These are phyloP conservation scores for Solanum neorickii DNA, from an alignment of 257 asterid species.

Conservation along the genomic window DNA sequence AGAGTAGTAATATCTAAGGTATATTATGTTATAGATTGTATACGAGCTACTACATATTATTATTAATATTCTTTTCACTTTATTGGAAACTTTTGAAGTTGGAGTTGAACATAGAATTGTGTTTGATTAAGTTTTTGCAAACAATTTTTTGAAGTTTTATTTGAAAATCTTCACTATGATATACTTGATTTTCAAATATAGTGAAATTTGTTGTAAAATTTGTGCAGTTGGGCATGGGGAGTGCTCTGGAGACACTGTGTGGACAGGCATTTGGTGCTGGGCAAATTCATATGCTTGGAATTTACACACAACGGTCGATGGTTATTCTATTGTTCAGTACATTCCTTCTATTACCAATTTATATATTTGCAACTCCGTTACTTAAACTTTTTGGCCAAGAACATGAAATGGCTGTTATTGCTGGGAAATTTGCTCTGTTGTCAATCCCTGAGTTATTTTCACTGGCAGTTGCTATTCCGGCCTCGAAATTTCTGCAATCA, in stretches of 20 bases:
- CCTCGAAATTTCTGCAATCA: constrained; percentile 72
- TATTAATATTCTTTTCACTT: no score
- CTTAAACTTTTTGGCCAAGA: constrained; percentile 60
- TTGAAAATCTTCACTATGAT: no score
- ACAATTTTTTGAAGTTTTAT: no score
- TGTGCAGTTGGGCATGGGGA: constrained; percentile 89
- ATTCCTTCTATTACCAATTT: constrained; percentile 41
- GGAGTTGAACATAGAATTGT: no score
- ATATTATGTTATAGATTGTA: no score
- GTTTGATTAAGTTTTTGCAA: no score
- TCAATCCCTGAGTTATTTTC: constrained; percentile 60
- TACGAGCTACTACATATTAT: no score
- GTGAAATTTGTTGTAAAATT: constrained; percentile 21
- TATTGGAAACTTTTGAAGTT: no score
- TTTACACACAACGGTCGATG: constrained; percentile 73
- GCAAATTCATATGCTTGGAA: constrained; percentile 66
- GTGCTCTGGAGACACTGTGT: constrained; percentile 86
- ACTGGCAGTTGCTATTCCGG: constrained; percentile 43
- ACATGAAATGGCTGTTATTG: constrained; percentile 41
- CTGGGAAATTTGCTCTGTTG: constrained; percentile 47
- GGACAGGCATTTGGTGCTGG: constrained; percentile 91
- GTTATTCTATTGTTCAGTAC: constrained; percentile 41
- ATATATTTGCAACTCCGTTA: constrained; percentile 64
- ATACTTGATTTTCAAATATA: no score
- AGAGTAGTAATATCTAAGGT: no score